These are phyloP conservation scores for Clonostachys sp. DNA, from an alignment of 2,329 filamentous ascomycete genomes.

Conservation along the genomic window DNA sequence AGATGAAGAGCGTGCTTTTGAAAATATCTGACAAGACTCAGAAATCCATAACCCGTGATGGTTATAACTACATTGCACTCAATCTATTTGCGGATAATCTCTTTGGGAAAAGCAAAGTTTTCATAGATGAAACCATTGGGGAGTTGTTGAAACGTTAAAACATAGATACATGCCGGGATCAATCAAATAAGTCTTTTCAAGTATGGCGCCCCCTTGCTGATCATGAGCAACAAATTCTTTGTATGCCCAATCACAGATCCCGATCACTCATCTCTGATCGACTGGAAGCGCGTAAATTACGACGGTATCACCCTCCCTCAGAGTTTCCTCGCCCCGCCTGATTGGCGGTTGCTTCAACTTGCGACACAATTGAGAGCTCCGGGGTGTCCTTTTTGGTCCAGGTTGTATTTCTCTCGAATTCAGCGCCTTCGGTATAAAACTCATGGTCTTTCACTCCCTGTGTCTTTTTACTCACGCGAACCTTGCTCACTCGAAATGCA, in stretches of 20 bases:
- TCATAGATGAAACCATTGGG: neutral
- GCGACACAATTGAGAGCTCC: neutral
- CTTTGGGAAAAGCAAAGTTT: neutral
- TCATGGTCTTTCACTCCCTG: neutral
- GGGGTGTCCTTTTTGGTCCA: neutral
- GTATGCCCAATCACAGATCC: neutral
- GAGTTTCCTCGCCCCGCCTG: neutral
- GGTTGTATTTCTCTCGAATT: neutral
- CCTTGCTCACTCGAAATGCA: slow-evolving; percentile 2
- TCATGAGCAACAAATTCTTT: neutral
- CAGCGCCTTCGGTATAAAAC: slow-evolving; percentile 1
- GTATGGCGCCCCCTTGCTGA: too few species aligned
- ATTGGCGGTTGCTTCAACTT: neutral
- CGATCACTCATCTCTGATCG: neutral
- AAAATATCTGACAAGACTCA: neutral
- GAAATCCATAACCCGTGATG: neutral
- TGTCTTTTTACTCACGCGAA: neutral
- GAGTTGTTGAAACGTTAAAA: neutral
- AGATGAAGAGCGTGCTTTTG: slow-evolving; percentile 3
- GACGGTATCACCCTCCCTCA: neutral
- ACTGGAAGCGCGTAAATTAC: neutral
- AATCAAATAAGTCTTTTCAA: too few species aligned
- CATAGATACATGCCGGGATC: too few species aligned
- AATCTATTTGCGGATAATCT: neutral
- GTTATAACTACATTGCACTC: slow-evolving; percentile 1